Evolutionary conservation across 73 alveolate genomes (phyloP), one percentile per base, ranked within the genome.

Genomic region (Blepharisma japonicum): DNA sequence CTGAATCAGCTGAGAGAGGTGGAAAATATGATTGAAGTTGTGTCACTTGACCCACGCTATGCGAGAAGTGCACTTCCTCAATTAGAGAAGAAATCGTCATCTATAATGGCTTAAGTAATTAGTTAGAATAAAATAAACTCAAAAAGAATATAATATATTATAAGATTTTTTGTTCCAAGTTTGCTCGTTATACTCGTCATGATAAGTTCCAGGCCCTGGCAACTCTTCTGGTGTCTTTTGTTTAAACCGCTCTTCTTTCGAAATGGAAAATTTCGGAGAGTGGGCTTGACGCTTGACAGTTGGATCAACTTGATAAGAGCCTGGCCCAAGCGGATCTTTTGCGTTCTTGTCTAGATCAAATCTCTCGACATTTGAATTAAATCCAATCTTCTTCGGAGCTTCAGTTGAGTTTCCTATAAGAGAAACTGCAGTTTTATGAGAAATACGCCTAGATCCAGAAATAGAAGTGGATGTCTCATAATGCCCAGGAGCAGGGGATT

Each of bases 401-500:
- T 32, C 42, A 32, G 42, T 32, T 32, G 42, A 32, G 42, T 32
- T 32, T 32, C 42, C 42, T 32, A 32, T 32, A 32, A 32, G 42
- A 32, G 42, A 32, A 32, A 32, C 42, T 32, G 42, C 42, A 32
- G 42, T 32, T 32, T 32, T 32, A 32, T 32, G 42, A 3, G 42
- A 32, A 32, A 32, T 32, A 32, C 42, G 42, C 42, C 42, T 32
- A 32, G 42, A 32, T 32, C 42, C 42, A 32, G 42, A 32, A 32
- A 32, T 32, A 32, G 68, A 53, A 39, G 56, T 18, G 4, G 80
- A 54, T 7, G 5, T 70, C 2, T 70, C 61, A 70, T 70, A 70
- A 70, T 9, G 9, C 56, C 80, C 80, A 14, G 80, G 80, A 38
- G 80, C 76, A n/a, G 80, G 80, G 11, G 55, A 11, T 70, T 25